Evolutionary conservation across 164 flowering plant genomes (phyloP), one percentile per base, ranked within the genome.

Genomic region (Vitis rotundifolia): DNA sequence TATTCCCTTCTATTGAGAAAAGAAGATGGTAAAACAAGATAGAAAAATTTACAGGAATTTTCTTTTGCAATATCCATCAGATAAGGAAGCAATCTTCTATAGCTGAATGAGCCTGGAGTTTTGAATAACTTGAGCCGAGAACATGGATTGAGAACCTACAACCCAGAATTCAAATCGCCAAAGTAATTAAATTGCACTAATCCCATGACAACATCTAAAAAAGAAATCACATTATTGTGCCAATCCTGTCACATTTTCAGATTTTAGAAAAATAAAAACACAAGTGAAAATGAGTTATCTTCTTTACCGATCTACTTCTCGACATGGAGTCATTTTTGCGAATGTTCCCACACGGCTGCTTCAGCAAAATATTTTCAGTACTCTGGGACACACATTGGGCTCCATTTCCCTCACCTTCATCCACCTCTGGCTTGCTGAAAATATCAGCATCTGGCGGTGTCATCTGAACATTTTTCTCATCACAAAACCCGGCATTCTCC

Each of bases 81-180:
- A 75, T 63, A 85, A 18, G 94, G 94, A 66, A 88, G 86, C 81
- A 87, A 60, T 71, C 89, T 87, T 75, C 81, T 87, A 68, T 84
- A 87, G 73, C 84, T 81, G 68, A 83, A 61, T 26, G 88, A 87
- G 63, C 71, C 74, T 4, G 83, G 79, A 59, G 69, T 69, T 59
- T 76, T 80, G 62, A 80, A 84, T 44, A 84, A 65, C 79, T 78
- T 87, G 57, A 51, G 9, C 52, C 77, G 76, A 3, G 84, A 80
- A 66, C 77, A 66, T 12, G 79, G 77, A 53, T 63, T 66, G 56
- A 72, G 71, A 68, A 63, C 84, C 82, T 83, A 6, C 44, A 37
- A 22, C 26, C 26, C 26, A 22, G 26, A 37, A 76, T 26, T 44
- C 12, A 14, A 37, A 49, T 48, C 12, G 26, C 10, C 19, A 51